Conservation (phyloP, 2,329 filamentous ascomycete genomes). For the Xylariaceae sp. region DNA sequence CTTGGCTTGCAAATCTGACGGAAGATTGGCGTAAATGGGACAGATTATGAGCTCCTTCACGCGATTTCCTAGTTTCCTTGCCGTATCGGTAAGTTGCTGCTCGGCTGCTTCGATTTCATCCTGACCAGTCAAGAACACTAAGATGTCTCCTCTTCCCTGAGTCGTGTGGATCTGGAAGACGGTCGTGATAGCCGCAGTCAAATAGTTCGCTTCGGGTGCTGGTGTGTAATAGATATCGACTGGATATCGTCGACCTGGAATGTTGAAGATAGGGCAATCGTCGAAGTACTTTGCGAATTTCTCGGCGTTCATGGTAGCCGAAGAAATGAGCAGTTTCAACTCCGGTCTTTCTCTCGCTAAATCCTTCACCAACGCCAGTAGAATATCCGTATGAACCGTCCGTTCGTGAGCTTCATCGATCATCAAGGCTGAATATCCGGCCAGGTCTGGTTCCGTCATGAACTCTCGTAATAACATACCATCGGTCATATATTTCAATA, state of each 20-base stretch:
- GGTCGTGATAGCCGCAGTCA: slow-evolving; percentile 85
- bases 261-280: slow-evolving; percentile 88
- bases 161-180: slow-evolving; percentile 93
- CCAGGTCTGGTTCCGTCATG: slow-evolving; percentile 79
- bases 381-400: slow-evolving; percentile 83
- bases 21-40: slow-evolving; percentile 91
- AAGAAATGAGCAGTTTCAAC: slow-evolving; percentile 85
- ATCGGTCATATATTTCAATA: slow-evolving; percentile 95
- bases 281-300: slow-evolving; percentile 92
- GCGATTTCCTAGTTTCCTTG: slow-evolving; percentile 76
- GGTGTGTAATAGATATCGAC: slow-evolving; percentile 90
- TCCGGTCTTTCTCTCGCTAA: slow-evolving; percentile 77
- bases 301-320: slow-evolving; percentile 88
- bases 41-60: slow-evolving; percentile 84
- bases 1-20: slow-evolving; percentile 82
- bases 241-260: slow-evolving; percentile 81
- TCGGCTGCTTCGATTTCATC: slow-evolving; percentile 92
- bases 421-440: slow-evolving; percentile 82
- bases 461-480: slow-evolving; percentile 90
- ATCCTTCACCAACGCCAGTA: slow-evolving; percentile 85
- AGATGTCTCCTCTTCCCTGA: slow-evolving; percentile 78
- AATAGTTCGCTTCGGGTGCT: slow-evolving; percentile 88
- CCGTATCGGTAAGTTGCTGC: slow-evolving; percentile 77
- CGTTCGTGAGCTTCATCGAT: slow-evolving; percentile 97
- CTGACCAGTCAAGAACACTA: slow-evolving; percentile 92